These are phyloP conservation scores for Phytophthora hibernalis DNA, from an alignment of 352 stramenopile genomes.

Conservation along the genomic window DNA sequence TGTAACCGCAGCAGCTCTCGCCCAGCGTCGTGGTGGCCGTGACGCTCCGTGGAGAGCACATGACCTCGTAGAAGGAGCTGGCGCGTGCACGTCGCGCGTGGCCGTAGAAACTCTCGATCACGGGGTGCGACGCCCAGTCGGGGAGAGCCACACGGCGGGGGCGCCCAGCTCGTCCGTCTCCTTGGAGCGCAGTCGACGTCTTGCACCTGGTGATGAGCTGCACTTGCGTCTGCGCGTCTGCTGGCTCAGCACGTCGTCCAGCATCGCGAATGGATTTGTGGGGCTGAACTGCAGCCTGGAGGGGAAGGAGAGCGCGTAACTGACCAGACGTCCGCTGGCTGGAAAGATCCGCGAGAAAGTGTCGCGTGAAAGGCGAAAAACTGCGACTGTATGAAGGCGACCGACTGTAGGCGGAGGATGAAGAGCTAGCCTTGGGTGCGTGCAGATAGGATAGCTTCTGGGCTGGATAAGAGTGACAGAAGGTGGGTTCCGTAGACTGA, in stretches of 20 bases:
- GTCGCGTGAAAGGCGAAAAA: conserved; percentile 22
- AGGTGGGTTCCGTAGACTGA: neutral
- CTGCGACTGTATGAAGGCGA: no score
- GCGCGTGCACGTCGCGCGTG: conserved; percentile 47
- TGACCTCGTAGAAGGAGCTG: conserved; percentile 86
- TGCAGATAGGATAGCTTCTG: neutral
- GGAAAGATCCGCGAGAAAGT: conserved; percentile 29
- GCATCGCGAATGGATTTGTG: conserved; percentile 17
- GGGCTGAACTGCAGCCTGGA: no score
- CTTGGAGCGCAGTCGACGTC: conserved; percentile 22
- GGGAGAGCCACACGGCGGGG: conserved; percentile 76
- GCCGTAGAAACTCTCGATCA: conserved; percentile 87
- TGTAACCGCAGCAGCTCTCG: conserved; percentile 65
- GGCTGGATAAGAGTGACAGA: conserved; percentile 18
- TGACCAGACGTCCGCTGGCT: conserved; percentile 31
- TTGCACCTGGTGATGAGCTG: conserved; percentile 11
- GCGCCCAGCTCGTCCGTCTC: conserved; percentile 39
- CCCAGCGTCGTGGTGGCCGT: conserved; percentile 66
- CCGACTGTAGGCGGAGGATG: neutral
- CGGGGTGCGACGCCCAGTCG: conserved; percentile 74
- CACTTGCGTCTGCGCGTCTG: conserved; percentile 6
- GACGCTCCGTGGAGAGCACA: conserved; percentile 76
- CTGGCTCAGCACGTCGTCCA: conserved; percentile 20
- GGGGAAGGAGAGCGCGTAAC: conserved; percentile 13
- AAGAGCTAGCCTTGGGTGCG: no score